Percentiles rank a stretch among this genome's conserved stretches.
These are phyloP conservation scores for Cyclanthera cordifolia DNA, from an alignment of 306 rosid genomes.

Conservation along the genomic window DNA sequence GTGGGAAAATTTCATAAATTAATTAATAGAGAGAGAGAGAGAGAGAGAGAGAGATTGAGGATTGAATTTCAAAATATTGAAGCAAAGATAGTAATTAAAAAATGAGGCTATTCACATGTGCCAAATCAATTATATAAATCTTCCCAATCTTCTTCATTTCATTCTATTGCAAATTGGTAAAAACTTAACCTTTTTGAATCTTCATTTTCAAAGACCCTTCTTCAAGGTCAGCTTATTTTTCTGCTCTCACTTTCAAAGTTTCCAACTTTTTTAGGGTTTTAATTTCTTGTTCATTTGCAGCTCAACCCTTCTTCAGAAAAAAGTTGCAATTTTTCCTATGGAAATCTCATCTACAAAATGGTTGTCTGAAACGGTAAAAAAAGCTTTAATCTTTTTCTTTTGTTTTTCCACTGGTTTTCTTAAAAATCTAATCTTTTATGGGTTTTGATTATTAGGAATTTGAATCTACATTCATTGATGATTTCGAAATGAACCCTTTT, in stretches of 20 bases:
- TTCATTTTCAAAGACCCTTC: neutral
- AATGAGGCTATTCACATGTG: neutral
- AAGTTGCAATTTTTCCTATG: neutral
- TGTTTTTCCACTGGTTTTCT: neutral
- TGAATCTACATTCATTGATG: constrained; percentile 22
- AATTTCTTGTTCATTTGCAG: neutral
- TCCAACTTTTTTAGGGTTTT: neutral
- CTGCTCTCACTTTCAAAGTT: neutral
- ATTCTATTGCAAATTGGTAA: neutral
- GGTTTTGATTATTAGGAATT: constrained; percentile 15
- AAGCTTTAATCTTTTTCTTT: neutral
- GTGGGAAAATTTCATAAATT: neutral
- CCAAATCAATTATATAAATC: neutral
- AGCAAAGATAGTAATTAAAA: neutral
- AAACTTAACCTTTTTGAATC: neutral
- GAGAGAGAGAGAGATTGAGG: too few relatives aligned
- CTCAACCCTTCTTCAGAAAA: neutral
- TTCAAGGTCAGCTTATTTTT: neutral
- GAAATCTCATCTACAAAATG: constrained; percentile 33
- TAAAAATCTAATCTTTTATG: neutral
- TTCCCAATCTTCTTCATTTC: neutral
- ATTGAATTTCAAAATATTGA: neutral
- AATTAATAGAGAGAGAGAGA: neutral
- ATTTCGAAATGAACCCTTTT: constrained; percentile 18
- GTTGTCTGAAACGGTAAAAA: constrained; percentile 54